Conservation (phyloP, 2,329 filamentous ascomycete genomes). For the Madurella fahalii region DNA sequence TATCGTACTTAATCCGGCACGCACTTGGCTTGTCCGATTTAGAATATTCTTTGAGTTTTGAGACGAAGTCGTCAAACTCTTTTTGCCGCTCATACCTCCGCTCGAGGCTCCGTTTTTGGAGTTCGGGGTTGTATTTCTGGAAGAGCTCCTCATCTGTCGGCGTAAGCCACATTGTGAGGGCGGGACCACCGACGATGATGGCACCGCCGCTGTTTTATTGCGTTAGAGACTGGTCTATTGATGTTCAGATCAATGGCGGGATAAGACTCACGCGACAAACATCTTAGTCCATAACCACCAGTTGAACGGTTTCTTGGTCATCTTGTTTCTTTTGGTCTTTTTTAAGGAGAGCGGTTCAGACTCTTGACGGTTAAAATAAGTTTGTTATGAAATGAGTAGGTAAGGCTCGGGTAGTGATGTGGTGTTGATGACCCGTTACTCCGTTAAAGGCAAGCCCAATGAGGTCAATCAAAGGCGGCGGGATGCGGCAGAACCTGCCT, state of each 20-base stretch:
- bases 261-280: constrained; percentile 56
- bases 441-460: neutral
- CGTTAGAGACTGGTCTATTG: constrained; percentile 10
- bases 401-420: too few species aligned
- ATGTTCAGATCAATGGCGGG: too few species aligned
- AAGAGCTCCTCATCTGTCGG: constrained; percentile 92
- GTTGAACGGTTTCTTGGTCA: constrained; percentile 45
- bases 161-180: constrained; percentile 71
- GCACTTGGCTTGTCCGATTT: constrained; percentile 89
- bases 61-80: constrained; percentile 87
- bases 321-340: constrained; percentile 9
- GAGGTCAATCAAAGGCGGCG: constrained; percentile 19
- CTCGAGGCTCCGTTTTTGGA: constrained; percentile 85
- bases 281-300: constrained; percentile 66
- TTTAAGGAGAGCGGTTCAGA: neutral
- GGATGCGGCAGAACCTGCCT: constrained; percentile 13
- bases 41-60: constrained; percentile 77
- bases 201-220: constrained; percentile 55
- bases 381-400: neutral
- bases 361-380: neutral
- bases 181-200: constrained; percentile 79
- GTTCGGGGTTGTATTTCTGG: constrained; percentile 86
- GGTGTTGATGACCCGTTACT: too few species aligned
- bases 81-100: constrained; percentile 69
- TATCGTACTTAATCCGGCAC: constrained; percentile 31